Evolutionary conservation across 495 filamentous ascomycete genomes (phyloP).

Genomic region (Xylaria curta): DNA sequence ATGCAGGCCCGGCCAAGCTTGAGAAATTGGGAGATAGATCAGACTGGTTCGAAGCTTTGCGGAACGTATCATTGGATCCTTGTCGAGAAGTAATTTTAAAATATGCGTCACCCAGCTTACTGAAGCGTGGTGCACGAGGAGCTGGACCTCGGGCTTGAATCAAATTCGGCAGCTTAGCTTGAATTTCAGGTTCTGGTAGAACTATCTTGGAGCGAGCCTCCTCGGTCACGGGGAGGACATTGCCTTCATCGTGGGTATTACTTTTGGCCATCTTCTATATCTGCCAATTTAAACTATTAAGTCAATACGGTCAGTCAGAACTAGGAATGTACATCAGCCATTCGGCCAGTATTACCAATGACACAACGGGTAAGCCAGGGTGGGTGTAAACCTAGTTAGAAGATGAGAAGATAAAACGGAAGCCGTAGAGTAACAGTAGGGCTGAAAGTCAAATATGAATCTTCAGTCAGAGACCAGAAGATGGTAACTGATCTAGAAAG

Average conservation of each 20-base stretch:
- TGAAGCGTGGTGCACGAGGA: constrained; percentile 28
- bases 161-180: neutral
- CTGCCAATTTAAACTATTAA: neutral
- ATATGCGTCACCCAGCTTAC: constrained; percentile 32
- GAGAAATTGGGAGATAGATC: neutral
- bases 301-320: neutral
- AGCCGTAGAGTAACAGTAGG: neutral
- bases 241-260: constrained; percentile 5
- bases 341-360: neutral
- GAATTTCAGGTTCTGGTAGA: neutral
- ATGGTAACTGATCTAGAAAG: neutral
- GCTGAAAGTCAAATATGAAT: neutral
- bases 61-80: neutral
- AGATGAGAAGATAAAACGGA: neutral
- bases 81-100: constrained; percentile 28
- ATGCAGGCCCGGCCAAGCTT: neutral
- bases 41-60: neutral
- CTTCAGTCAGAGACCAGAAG: too few species aligned
- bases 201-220: neutral
- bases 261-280: neutral
- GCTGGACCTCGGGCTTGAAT: neutral
- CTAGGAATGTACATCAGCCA: neutral
- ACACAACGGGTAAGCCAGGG: neutral
- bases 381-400: neutral
- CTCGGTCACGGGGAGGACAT: neutral